Conservation (phyloP, 169 alveolate genomes). For the Eimeria tenella region DNA sequence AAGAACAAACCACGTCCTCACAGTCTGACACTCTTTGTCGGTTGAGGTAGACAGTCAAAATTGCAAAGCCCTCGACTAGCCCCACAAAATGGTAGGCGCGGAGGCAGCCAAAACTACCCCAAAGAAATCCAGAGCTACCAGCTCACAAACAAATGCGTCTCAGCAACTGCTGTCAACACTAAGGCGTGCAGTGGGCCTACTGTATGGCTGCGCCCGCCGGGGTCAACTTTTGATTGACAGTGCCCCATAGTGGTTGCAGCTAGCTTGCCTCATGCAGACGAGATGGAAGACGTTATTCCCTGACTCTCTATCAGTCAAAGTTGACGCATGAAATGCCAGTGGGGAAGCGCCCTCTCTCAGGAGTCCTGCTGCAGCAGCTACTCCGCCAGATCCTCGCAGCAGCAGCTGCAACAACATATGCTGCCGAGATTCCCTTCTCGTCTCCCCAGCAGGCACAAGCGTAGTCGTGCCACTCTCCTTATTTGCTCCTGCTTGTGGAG, state of each 20-base stretch:
- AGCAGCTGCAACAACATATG: constrained; percentile 68
- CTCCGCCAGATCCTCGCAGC: constrained; percentile 67
- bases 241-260: not conserved
- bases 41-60: too few species aligned
- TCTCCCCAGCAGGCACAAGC: not conserved
- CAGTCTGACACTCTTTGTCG: too few species aligned
- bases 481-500: not conserved
- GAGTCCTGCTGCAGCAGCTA: constrained; percentile 71
- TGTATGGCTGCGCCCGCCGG: too few species aligned
- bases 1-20: too few species aligned
- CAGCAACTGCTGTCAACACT: too few species aligned
- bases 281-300: constrained; percentile 71
- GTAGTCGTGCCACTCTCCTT: not conserved
- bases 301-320: constrained; percentile 41
- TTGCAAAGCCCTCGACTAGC: too few species aligned
- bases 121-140: too few species aligned
- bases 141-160: too few species aligned
- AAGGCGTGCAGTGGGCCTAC: too few species aligned
- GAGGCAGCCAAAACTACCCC: too few species aligned
- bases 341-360: constrained; percentile 57
- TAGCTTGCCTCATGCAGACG: constrained; percentile 50
- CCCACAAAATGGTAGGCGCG: too few species aligned
- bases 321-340: constrained; percentile 45
- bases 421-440: constrained; percentile 31
- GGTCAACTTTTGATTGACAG: not conserved